Conservation (phyloP, 768 basidiomycete species). For the Tylopilus felleus region DNA sequence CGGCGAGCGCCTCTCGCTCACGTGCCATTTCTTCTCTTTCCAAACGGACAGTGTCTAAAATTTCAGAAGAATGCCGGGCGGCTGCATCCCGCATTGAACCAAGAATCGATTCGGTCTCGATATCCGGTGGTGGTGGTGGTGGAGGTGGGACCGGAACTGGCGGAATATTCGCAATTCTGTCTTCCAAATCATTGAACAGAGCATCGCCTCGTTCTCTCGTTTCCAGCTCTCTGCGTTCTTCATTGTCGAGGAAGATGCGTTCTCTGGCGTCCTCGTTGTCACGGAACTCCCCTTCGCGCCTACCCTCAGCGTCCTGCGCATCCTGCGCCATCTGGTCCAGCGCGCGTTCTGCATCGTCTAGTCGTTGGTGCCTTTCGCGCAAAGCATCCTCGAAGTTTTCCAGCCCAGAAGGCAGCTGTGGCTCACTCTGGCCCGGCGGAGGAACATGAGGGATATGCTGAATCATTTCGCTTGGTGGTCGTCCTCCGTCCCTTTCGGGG, state of each 20-base stretch:
- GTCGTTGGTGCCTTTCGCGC: conserved; percentile 46
- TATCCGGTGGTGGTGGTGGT: not conserved
- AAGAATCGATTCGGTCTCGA: conserved; percentile 24
- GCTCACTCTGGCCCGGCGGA: conserved; percentile 14
- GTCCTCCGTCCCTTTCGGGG: conserved; percentile 18
- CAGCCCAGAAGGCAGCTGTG: conserved; percentile 19
- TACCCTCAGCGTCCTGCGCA: conserved; percentile 58
- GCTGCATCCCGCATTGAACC: conserved; percentile 50
- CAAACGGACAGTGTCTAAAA: conserved; percentile 53
- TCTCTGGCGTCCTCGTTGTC: conserved; percentile 64
- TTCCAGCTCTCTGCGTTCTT: conserved; percentile 57
- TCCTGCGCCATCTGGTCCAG: conserved; percentile 46
- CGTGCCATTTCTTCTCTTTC: conserved; percentile 59
- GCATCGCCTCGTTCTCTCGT: conserved; percentile 37
- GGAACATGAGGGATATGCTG: conserved; percentile 27
- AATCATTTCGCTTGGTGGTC: conserved; percentile 25
- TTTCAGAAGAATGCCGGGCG: conserved; percentile 51
- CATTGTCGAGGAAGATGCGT: conserved; percentile 54
- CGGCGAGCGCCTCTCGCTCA: conserved; percentile 52
- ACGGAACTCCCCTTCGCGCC: conserved; percentile 62
- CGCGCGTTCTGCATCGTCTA: conserved; percentile 53
- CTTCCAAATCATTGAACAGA: conserved; percentile 27
- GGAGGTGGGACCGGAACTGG: conserved; percentile 22
- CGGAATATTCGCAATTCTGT: conserved; percentile 23
- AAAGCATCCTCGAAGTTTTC: conserved; percentile 44